Evolutionary conservation across 441 rosid genomes (phyloP), one percentile per base, ranked within the genome.

Genomic region (Bocquillonia castaneifolia): DNA sequence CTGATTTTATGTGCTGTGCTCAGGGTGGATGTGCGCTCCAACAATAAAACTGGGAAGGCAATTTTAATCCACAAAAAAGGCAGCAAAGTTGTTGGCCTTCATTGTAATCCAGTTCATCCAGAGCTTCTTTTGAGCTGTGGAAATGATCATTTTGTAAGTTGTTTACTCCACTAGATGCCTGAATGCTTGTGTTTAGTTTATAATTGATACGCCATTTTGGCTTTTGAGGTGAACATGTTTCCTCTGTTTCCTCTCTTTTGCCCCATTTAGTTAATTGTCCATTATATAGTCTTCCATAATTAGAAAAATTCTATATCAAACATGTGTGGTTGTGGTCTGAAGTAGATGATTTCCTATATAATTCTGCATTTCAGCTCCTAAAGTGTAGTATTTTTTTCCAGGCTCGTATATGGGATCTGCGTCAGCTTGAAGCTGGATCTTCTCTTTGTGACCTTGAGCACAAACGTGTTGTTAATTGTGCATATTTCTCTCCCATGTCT

Each of bases 331-430:
- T 48, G 7, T 32, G 17, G 56, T 47, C 10, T 23, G 22, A 23
- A 4, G 28, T 2, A 23, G 2, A 23, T 40, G 70, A 12, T 57
- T 20, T 23, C 4, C 20, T 63, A 54, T 64, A 20, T 20, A 23
- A 18, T 36, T 55, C n/a, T 34, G 4, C 31, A n/a, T 50, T 0
- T 20, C 23, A 22, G 59, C 55, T 40, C 55, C 74, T 20, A 70
- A 51, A 56, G 22, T 10, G 28, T 78, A 64, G 22, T 60, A 32
- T 67, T 62, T 47, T 69, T 45, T 75, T 66, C 64, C 80, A 91
- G 98, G 98, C 97, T 70, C 85, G 97, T 12, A 68, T 93, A 59
- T 91, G 98, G 98, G 98, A 93, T 76, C 76, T 93, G 87, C 93
- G 96, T 57, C 83, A 69, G 77, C 79, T 91, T 61, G 78, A 83